A percentile compares a stretch with the other conserved stretches of the same genome.
Evolutionary conservation across 2,329 filamentous ascomycete species (phyloP).

Genomic region (Colletotrichum filicis): DNA sequence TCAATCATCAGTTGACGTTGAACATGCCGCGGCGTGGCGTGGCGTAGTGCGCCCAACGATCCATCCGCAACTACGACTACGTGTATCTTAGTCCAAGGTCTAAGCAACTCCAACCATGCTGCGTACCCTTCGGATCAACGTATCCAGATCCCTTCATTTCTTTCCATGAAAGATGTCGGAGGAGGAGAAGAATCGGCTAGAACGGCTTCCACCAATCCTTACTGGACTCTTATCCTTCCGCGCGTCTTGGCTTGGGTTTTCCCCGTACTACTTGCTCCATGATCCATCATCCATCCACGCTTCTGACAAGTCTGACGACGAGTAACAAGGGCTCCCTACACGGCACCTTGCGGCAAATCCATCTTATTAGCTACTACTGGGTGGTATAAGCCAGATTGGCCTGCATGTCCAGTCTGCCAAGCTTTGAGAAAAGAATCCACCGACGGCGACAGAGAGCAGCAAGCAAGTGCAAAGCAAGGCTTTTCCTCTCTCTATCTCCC

Average conservation of each 20-base stretch:
- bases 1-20: constrained; percentile 29
- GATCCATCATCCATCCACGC: neutral
- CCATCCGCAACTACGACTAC: neutral
- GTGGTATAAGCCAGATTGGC: neutral
- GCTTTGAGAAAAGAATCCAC: constrained; percentile 1
- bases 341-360: neutral
- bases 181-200: neutral
- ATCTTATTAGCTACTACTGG: neutral
- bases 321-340: constrained; percentile 14
- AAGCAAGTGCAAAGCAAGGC: neutral
- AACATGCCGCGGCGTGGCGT: constrained; percentile 7
- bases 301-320: constrained; percentile 10
- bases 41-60: neutral
- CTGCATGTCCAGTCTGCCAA: neutral
- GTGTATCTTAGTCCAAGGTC: neutral
- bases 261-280: neutral
- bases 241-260: neutral
- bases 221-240: constrained; percentile 3
- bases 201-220: constrained; percentile 12
- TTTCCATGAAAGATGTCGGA: constrained; percentile 1
- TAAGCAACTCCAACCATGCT: neutral
- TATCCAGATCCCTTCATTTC: constrained; percentile 27
- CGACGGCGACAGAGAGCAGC: constrained; percentile 14
- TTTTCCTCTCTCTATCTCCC: neutral
- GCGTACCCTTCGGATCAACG: constrained; percentile 19